These are phyloP conservation scores for Clavariopsis aquatica DNA, from an alignment of 495 filamentous ascomycete genomes.

Conservation along the genomic window DNA sequence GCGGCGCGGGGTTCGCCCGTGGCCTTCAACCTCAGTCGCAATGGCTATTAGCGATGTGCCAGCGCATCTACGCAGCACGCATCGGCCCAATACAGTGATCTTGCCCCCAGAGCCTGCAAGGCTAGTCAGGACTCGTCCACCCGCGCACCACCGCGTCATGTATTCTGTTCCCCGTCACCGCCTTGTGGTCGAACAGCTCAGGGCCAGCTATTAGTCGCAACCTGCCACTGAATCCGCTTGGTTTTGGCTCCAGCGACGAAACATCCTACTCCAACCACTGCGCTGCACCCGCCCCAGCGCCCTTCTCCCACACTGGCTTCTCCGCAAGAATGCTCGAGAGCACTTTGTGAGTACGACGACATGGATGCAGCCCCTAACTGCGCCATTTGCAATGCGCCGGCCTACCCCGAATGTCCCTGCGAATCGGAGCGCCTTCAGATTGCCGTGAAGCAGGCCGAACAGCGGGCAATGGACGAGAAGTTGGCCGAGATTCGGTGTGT, in stretches of 20 bases:
- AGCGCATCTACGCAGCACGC: conserved; percentile 29
- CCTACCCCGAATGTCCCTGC: conserved; percentile 61
- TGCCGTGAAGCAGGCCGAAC: conserved; percentile 66
- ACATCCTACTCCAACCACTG: conserved; percentile 5
- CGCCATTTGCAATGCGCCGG: conserved; percentile 66
- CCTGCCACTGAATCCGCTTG: conserved; percentile 19
- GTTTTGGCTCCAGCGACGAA: conserved; percentile 9
- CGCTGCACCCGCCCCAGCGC: neutral
- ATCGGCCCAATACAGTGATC: conserved; percentile 26
- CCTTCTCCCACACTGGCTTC: neutral
- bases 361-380: conserved; percentile 57
- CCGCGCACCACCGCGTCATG: conserved; percentile 31
- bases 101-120: conserved; percentile 24
- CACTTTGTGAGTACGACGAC: conserved; percentile 18
- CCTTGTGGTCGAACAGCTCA: conserved; percentile 21
- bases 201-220: conserved; percentile 22
- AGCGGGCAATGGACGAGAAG: conserved; percentile 61
- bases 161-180: conserved; percentile 38
- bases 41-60: conserved; percentile 30
- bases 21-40: neutral
- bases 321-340: conserved; percentile 16
- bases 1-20: neutral
- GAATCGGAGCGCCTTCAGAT: conserved; percentile 67
- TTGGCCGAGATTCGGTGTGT: conserved; percentile 65
- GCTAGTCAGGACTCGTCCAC: conserved; percentile 20